phyloP scores from a whole-genome alignment of 2,329 filamentous ascomycete genomes.

The Blastomyces parvus region DNA sequence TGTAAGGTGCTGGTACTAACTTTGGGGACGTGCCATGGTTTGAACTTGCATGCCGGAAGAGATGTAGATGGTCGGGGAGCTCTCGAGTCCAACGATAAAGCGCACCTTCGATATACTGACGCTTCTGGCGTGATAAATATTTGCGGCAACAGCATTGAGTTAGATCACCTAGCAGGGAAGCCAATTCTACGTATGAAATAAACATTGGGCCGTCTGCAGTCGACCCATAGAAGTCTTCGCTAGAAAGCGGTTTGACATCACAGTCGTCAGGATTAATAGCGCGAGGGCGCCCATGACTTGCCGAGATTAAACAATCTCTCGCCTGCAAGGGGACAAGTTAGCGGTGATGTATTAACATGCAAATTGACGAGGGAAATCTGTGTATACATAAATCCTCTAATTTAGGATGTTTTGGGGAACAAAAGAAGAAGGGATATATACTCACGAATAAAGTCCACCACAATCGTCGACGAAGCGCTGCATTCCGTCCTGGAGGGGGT shows the following conservation, averaged over 20 bases:
- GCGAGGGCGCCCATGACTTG: conserved; percentile 34
- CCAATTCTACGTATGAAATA: conserved; percentile 33
- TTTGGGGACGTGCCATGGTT: conserved; percentile 11
- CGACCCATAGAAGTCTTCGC: conserved; percentile 28
- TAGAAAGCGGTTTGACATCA: conserved; percentile 29
- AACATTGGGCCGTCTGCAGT: conserved; percentile 27
- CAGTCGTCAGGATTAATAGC: conserved; percentile 33
- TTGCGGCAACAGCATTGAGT: conserved; percentile 22
- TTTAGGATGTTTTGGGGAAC: neutral
- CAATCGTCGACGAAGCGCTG: conserved; percentile 30
- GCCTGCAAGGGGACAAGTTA: conserved; percentile 17
- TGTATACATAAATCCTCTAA: neutral
- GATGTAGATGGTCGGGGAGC: conserved; percentile 23
- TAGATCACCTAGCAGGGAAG: conserved; percentile 29
- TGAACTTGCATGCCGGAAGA: conserved; percentile 17
- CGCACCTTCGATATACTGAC: conserved; percentile 21
- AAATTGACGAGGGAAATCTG: neutral
- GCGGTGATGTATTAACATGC: neutral
- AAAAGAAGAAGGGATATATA: neutral
- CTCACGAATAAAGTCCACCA: conserved; percentile 39
- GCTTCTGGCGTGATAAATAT: conserved; percentile 19
- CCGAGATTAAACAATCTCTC: conserved; percentile 35
- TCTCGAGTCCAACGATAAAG: conserved; percentile 31
- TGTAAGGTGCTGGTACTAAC: conserved; percentile 19
- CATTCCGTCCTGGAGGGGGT: conserved; percentile 27